These are phyloP conservation scores for Odonthalia washingtoniensis DNA, from an alignment of 31 red algal species.

Conservation along the genomic window DNA sequence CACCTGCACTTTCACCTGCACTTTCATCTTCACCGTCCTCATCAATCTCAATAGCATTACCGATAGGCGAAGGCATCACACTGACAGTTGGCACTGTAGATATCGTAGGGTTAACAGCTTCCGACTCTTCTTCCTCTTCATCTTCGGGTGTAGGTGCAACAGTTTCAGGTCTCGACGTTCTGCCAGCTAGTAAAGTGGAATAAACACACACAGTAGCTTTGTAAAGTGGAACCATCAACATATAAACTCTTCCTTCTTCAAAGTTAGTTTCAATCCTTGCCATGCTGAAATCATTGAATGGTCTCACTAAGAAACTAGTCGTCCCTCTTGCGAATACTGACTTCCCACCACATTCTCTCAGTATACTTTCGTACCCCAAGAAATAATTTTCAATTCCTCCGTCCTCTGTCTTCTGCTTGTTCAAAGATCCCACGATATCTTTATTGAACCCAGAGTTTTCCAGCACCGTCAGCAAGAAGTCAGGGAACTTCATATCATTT, in stretches of 20 bases:
- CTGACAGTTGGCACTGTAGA: not conserved
- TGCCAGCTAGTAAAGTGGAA: not conserved
- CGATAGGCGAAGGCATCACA: not conserved
- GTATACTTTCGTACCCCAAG: constrained; percentile 33
- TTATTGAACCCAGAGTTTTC: constrained; percentile 3
- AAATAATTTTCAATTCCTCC: constrained; percentile 43
- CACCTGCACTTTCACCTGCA: not conserved
- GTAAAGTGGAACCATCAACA: constrained; percentile 52
- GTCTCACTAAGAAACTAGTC: constrained; percentile 31
- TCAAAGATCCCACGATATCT: not conserved
- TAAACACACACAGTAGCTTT: constrained; percentile 39
- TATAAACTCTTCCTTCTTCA: constrained; percentile 11
- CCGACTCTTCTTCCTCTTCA: not conserved
- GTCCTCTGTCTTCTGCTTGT: too few relatives aligned
- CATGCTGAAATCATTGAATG: constrained; percentile 29
- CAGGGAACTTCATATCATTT: not conserved
- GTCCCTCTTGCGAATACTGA: constrained; percentile 30
- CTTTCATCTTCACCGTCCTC: not conserved
- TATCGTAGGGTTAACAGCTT: not conserved
- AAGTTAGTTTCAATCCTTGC: constrained; percentile 18
- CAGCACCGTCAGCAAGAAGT: not conserved
- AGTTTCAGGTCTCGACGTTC: not conserved
- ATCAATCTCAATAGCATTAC: not conserved
- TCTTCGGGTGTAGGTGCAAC: not conserved
- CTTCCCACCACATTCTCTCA: constrained; percentile 33